Evolutionary conservation across 495 filamentous ascomycete species (phyloP), one percentile per base, ranked within the genome.

Genomic region (Penicillium robsamsonii): DNA sequence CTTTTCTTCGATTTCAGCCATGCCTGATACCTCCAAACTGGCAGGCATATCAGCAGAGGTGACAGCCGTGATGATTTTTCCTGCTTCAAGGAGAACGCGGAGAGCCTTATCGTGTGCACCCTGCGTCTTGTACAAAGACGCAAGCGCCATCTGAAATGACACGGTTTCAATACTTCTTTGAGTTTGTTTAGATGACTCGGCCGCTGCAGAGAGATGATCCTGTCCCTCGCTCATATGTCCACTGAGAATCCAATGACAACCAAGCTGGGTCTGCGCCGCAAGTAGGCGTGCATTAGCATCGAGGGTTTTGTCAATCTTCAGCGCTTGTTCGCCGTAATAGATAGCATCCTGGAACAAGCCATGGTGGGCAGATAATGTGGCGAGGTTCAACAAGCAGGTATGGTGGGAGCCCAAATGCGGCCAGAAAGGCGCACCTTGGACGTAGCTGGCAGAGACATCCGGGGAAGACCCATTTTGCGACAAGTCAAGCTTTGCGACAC

Each of bases 271-370:
- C 55, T 76, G 76, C n/a, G 73, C 76, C 25, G 73, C 71, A 25
- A 76, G 64, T 22, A 79, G 61, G 38, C 86, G 82, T 17, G 81
- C 74, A 59, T 82, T 79, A 4, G 90, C 85, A 35, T 81, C 74
- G 9, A 87, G 81, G 12, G 85, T 83, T 42, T 82, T 78, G 46
- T 89, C 91, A 56, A 96, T 83, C 66, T 89, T 90, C 48, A 88
- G 75, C 1, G 90, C 90, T 64, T 96, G 87, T 58, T 96, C 87
- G 7, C 87, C 82, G 62, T 96, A 96, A 70, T 91, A 94, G n/a
- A 93, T 75, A 7, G 92, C 88, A 67, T 97, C 95, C 48, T 88
- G 86, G 60, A 91, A 89, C 68, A 96, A 80, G 44, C 95, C 93
- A 62, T 92, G 81, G 52, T 92, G 85, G 4, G 89, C 83, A 55